Base-by-base conservation (phyloP, 176 grass and related monocot species). In the Saccharum spontaneum region DNA sequence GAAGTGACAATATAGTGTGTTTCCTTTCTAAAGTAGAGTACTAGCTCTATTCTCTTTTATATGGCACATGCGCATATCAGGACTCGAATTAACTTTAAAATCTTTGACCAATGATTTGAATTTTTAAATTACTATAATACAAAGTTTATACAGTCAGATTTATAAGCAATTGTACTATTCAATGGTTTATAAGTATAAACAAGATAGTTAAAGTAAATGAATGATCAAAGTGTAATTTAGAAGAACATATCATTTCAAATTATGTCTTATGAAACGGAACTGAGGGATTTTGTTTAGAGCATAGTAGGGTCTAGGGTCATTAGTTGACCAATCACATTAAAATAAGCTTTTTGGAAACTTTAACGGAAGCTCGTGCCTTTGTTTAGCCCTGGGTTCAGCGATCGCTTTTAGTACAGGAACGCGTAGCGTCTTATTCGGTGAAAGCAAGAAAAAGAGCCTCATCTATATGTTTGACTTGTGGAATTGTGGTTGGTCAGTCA, bases 11-110 rank as follows among this genome's bases (percentile, higher is more conserved):
- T 31, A 15, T 14, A 65, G 62, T 12, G 0, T 16, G 4, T 33
- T 7, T 66, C 5, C 49, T 52, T 52, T 52, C 16, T 18, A 0
- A 52, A 52, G 49, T 52, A 18, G 16, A 52, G 6, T 52, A 18
- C 49, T 52, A 52, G 1, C 16, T 18, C 5, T 0, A 1, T 17
- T 50, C 4, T 1, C 0, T 6, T 50, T 50, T 50, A 15, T 5
- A 17, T 6, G 3, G 17, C 16, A 0, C 9, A 45, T 2, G 12
- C 2, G 0, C 16, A 20, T 20, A 18, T 0, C 1, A 17, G 2
- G 5, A 52, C 3, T 45, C 10, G 5, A 48, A 50, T 3, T 1
- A n/a, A 33, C 33, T 23, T 59, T 10, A 59, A n/a, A 23, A n/a
- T 10, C 8, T 23, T 9, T 10, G 3, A n/a, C 1, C 8, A 23